Evolutionary conservation across 371 early-diverging fungal genomes (phyloP).

Genomic region (Rhizopus stolonifer): DNA sequence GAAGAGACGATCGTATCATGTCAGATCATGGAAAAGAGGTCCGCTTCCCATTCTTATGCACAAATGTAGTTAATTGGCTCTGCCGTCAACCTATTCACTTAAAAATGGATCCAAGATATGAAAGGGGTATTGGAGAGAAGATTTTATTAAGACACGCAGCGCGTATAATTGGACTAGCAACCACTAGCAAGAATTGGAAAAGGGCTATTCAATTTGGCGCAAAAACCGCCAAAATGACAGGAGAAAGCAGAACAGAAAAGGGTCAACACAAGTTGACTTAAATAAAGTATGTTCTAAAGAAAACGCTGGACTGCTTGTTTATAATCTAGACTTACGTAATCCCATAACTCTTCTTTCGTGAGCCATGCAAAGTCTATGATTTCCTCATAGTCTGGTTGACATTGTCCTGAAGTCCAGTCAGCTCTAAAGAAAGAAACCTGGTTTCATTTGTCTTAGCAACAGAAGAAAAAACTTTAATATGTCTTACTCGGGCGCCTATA

Average conservation of each 20-base stretch:
- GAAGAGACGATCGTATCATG: slow-evolving; percentile 92
- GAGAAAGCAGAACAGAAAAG: slow-evolving; percentile 55
- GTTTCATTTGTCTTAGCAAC: neutral
- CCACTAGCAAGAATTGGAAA: slow-evolving; percentile 70
- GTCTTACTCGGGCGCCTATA: slow-evolving; percentile 33
- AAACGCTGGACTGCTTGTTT: slow-evolving; percentile 15
- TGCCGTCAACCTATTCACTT: slow-evolving; percentile 70
- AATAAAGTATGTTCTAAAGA: neutral
- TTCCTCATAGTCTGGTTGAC: slow-evolving; percentile 53
- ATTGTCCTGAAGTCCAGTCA: slow-evolving; percentile 46
- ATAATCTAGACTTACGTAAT: slow-evolving; percentile 42
- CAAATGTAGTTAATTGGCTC: slow-evolving; percentile 67
- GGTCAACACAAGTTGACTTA: slow-evolving; percentile 54
- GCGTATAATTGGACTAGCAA: slow-evolving; percentile 52
- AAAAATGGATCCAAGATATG: slow-evolving; percentile 81
- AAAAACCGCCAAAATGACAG: slow-evolving; percentile 90
- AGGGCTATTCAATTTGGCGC: slow-evolving; percentile 98
- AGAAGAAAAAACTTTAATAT: neutral
- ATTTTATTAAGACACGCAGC: slow-evolving; percentile 75
- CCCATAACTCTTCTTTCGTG: slow-evolving; percentile 71
- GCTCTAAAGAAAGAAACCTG: slow-evolving; percentile 38
- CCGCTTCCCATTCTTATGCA: slow-evolving; percentile 87
- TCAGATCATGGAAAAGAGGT: slow-evolving; percentile 88
- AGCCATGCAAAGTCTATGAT: slow-evolving; percentile 81
- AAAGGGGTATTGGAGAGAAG: slow-evolving; percentile 90